phyloP scores from a whole-genome alignment of 805 yeast genomes.

The Wilhelminamyces savonicus region DNA sequence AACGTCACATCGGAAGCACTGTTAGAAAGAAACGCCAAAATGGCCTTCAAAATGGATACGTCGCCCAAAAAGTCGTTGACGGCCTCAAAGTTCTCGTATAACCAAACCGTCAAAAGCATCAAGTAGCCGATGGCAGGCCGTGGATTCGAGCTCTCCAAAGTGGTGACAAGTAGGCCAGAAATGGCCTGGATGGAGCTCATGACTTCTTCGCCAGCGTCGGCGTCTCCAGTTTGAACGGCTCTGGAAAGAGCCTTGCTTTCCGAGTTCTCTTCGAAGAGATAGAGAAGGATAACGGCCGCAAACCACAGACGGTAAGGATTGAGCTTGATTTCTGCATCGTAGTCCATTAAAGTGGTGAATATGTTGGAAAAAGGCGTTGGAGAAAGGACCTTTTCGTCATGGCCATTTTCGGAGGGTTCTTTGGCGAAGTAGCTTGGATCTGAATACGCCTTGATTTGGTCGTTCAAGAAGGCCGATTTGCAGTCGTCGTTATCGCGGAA shows the following conservation, averaged over 20 bases:
- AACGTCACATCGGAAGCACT: constrained; percentile 43
- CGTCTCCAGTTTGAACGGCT: constrained; percentile 51
- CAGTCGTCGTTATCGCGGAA: constrained; percentile 59
- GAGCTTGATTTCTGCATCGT: constrained; percentile 53
- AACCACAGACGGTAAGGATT: constrained; percentile 91
- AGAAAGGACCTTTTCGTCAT: constrained; percentile 1
- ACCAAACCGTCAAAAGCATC: constrained; percentile 68
- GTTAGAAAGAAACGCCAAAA: constrained; percentile 55
- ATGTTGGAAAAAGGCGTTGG: constrained; percentile 49
- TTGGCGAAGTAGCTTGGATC: constrained; percentile 18
- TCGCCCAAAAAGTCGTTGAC: constrained; percentile 72
- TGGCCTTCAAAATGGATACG: constrained; percentile 55
- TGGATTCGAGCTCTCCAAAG: constrained; percentile 57
- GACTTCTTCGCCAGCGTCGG: constrained; percentile 60
- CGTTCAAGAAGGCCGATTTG: constrained; percentile 54
- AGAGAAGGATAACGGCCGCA: constrained; percentile 59
- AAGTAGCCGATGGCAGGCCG: constrained; percentile 74
- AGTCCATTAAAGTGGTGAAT: constrained; percentile 65
- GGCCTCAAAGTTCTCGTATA: constrained; percentile 70
- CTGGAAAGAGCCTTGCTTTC: constrained; percentile 45
- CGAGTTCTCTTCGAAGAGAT: constrained; percentile 50
- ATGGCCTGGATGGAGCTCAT: constrained; percentile 68
- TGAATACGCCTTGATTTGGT: constrained; percentile 48
- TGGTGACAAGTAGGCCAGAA: constrained; percentile 64
- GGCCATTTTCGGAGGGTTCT: constrained; percentile 1